These are phyloP conservation scores for Aechmea fasciata DNA, from an alignment of 176 grass and related monocot species.

Conservation along the genomic window DNA sequence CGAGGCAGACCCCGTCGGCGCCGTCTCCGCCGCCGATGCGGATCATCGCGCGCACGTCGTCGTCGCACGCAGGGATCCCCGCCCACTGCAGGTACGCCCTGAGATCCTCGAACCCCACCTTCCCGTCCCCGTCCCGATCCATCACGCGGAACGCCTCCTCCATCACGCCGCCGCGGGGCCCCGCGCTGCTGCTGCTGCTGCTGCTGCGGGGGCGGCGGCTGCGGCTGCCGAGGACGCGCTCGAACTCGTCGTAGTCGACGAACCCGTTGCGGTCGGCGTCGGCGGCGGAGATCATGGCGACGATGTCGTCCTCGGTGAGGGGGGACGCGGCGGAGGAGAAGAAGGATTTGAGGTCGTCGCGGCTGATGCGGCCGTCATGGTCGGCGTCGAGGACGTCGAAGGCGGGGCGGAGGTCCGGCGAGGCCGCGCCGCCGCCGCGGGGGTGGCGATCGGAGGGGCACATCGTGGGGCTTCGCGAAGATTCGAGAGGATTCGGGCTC, in stretches of 20 bases:
- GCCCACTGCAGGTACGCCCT: constrained; percentile 72
- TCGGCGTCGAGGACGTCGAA: constrained; percentile 93
- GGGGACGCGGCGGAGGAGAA: constrained; percentile 31
- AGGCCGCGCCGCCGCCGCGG: constrained; percentile 26
- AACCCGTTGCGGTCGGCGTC: constrained; percentile 85
- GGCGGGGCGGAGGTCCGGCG: constrained; percentile 42
- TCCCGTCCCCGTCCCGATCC: constrained; percentile 91
- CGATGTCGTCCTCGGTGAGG: constrained; percentile 66
- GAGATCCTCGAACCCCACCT: constrained; percentile 85
- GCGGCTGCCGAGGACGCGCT: constrained; percentile 64
- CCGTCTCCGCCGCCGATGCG: constrained; percentile 34
- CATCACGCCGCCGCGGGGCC: constrained; percentile 20
- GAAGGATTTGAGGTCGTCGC: constrained; percentile 83
- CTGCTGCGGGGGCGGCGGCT: background rate
- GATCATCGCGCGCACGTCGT: constrained; percentile 68
- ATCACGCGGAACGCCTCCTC: constrained; percentile 82
- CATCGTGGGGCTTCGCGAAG: constrained; percentile 28
- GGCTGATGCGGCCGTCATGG: constrained; percentile 87
- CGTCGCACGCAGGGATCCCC: constrained; percentile 61
- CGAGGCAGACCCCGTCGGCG: constrained; percentile 37
- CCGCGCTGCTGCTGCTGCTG: background rate
- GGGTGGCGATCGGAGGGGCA: constrained; percentile 45
- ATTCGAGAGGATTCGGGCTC: background rate
- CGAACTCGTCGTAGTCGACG: constrained; percentile 84
- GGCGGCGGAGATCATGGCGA: constrained; percentile 74